These are phyloP conservation scores for Puccinellia tenuiflora DNA, from an alignment of 176 grass and related monocot genomes.

Conservation along the genomic window DNA sequence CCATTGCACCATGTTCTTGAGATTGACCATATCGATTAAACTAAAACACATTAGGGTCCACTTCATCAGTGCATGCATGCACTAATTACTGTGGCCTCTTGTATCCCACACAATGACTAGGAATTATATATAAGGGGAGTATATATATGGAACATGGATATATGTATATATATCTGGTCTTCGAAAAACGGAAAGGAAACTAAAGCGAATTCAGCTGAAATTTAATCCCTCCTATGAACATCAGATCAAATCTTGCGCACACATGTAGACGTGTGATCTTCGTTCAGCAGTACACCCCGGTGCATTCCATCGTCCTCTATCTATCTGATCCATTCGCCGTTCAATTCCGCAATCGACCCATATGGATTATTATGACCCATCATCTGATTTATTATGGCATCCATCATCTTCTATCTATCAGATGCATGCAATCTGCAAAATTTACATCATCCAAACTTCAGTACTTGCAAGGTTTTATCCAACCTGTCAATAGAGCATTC, in stretches of 20 bases:
- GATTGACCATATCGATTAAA: slow-evolving; percentile 7
- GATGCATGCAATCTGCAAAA: not conserved
- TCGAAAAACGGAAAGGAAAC: not conserved
- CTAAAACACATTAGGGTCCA: not conserved
- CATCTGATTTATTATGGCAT: not conserved
- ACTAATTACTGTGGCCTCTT: not conserved
- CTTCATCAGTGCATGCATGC: not conserved
- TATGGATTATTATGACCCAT: not conserved
- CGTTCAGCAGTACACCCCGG: not conserved
- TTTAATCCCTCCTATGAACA: slow-evolving; percentile 2
- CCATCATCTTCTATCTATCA: not conserved
- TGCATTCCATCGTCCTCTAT: not conserved
- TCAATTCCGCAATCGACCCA: not conserved
- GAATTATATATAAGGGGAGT: not conserved
- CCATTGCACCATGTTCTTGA: slow-evolving; percentile 27
- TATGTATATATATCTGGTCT: not conserved
- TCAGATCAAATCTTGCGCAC: slow-evolving; percentile 4
- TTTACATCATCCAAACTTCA: not conserved
- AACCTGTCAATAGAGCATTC: not conserved
- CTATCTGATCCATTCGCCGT: not conserved
- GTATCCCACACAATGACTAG: not conserved
- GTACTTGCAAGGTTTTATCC: not conserved
- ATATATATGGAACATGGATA: slow-evolving; percentile 20
- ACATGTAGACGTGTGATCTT: not conserved
- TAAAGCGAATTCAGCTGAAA: not conserved